Base-by-base conservation (phyloP, 768 basidiomycete genomes). In the Russula abietina region DNA sequence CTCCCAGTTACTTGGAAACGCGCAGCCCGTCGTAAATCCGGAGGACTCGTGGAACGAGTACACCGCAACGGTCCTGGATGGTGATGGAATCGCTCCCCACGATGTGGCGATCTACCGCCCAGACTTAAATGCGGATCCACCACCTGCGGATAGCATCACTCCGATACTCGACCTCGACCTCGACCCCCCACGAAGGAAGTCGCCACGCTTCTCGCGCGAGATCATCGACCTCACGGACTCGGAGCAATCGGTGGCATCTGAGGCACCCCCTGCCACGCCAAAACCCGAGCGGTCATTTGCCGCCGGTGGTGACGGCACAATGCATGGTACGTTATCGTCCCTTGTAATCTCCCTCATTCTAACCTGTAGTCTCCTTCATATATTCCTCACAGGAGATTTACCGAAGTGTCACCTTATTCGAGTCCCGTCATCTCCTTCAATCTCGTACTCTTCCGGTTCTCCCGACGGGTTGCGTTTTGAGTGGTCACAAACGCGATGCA, bases 261-360 rank as follows among this genome's bases (percentile, higher is more conserved):
- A 73, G 7, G 75, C 78, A 7, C 75, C 75, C 64, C 82, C 82
- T n/a, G 75, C 77, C n/a, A 83, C 82, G 10, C 82, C 83, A 14
- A 78, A 78, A 55, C 74, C 75, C 32, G 22, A 33, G 56, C 55
- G 72, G 61, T 70, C 72, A 17, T 76, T 77, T 22, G 71, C 74
- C 14, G 72, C 75, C 14, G 73, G 75, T 54, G 73, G 77, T 58
- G 65, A 58, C 52, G 62, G 57, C 45, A 57, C 52, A n/a, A 50
- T 52, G 52, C 53, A 56, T 36, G 56, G 65, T 65, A 59, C 36
- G 65, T 55, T 36, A 24, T 32, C 22, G 51, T 26, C 14, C 46
- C 22, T 45, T 48, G 26, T 32, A 14, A 17, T 38, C n/a, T 32
- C 26, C 22, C 39, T 52, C 26, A 55, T 56, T 50, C 41, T 38